Conservation (phyloP, 495 filamentous ascomycete genomes). For the Massariosphaeria phaeospora region DNA sequence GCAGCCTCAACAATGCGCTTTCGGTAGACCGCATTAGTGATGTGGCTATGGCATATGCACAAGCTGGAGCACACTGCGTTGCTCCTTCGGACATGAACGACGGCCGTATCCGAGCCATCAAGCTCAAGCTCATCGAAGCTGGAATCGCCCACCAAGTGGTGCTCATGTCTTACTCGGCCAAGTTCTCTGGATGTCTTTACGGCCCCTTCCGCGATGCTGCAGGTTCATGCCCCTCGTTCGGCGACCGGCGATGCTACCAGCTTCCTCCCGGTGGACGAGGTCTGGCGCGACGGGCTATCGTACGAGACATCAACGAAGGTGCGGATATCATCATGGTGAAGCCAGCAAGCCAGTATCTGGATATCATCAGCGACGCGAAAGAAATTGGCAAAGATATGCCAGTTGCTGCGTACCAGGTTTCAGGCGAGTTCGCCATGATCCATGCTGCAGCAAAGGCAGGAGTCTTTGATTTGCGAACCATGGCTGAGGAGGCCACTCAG, state of each 20-base stretch:
- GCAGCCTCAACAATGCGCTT: slow-evolving; percentile 81
- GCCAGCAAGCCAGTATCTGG: slow-evolving; percentile 86
- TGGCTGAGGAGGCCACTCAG: slow-evolving; percentile 91
- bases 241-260: slow-evolving; percentile 94
- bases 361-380: slow-evolving; percentile 95
- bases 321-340: slow-evolving; percentile 99
- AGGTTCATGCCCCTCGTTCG: slow-evolving; percentile 85
- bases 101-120: slow-evolving; percentile 91
- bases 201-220: slow-evolving; percentile 96
- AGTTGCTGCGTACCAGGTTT: slow-evolving; percentile 92
- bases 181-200: slow-evolving; percentile 94
- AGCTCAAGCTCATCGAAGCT: slow-evolving; percentile 87
- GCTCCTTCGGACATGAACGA: slow-evolving; percentile 99
- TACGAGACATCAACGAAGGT: slow-evolving; percentile 83
- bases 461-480: slow-evolving; percentile 92
- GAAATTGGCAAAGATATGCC: slow-evolving; percentile 86
- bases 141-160: slow-evolving; percentile 84
- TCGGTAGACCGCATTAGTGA: slow-evolving; percentile 91
- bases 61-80: slow-evolving; percentile 91
- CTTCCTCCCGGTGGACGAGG: slow-evolving; percentile 86
- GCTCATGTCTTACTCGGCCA: slow-evolving; percentile 95
- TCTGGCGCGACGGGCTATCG: slow-evolving; percentile 87
- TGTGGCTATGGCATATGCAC: slow-evolving; percentile 86
- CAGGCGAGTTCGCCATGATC: slow-evolving; percentile 97
- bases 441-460: slow-evolving; percentile 92